Base-by-base conservation (phyloP, 257 asterid genomes). In the Primulina tabacum region DNA sequence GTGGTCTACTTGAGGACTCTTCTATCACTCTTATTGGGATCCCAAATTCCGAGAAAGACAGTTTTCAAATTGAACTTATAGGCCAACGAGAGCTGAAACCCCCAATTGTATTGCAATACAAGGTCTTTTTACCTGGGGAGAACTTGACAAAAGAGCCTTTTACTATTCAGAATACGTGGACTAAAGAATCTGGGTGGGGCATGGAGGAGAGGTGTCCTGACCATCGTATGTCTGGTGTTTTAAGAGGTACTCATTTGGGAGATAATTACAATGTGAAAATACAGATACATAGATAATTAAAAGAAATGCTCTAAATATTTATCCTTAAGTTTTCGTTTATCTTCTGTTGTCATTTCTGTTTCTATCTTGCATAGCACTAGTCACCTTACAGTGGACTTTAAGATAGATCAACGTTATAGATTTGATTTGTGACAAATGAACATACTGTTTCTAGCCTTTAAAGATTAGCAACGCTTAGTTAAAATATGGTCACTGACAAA, bases 1-100 rank as follows among this genome's bases (percentile, higher is more conserved):
- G 97, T 77, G 99, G 99, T 68, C 77, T 93, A 30, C 87, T 90
- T 12, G 90, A 85, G 77, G 99, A 80, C 71, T 93, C 97, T 21
- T 87, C 97, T 56, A 81, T 90, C 84, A 86, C 95, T 52, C 83
- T 93, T 64, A 89, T 93, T 50, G 97, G 97, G 71, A 79, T 85
- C 56, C 97, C 99, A 30, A 81, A 85, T 67, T 78, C 82, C 1
- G 64, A 35, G 69, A 75, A 74, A 55, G 84, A 83, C 21, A 82
- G 86, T 77, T 93, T 93, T 74, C 85, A 83, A 64, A 86, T 93
- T 60, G 85, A 89, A 50, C 84, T 93, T 60, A 52, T 86, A 1
- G 97, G 96, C 28, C 85, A 95, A 2, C 81, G 65, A 64, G 92
- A 85, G 73, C 69, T 71, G n/a, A 79, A 75, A 30, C 87, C 94